Evolutionary conservation across 2,329 filamentous ascomycete genomes (phyloP).

Genomic region (Macrophomina pseudophaseolina): DNA sequence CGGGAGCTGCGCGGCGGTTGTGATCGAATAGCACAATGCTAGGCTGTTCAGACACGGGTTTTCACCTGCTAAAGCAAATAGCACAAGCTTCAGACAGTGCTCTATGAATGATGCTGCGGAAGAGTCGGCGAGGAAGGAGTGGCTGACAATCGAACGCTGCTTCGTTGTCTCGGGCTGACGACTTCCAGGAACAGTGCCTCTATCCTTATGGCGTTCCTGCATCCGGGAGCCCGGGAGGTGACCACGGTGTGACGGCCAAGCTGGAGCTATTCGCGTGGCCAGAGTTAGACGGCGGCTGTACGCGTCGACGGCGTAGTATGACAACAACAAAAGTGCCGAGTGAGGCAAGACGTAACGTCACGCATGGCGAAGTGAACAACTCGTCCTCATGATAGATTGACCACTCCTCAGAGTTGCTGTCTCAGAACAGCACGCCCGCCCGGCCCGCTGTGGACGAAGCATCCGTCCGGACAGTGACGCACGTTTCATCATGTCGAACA

Average conservation of each 20-base stretch:
- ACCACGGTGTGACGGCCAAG: not conserved
- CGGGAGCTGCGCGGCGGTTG: not conserved
- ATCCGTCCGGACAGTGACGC: not conserved
- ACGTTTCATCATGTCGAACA: conserved; percentile 10
- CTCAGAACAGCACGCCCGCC: not conserved
- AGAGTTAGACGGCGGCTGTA: conserved; percentile 13
- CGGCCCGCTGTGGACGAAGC: conserved; percentile 9
- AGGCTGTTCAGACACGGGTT: not conserved
- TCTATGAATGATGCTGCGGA: conserved; percentile 9
- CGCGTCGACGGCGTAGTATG: conserved; percentile 11
- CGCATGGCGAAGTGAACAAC: not conserved
- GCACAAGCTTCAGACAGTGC: not conserved
- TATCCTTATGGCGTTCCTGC: conserved; percentile 10
- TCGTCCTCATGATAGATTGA: not conserved
- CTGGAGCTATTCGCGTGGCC: conserved; percentile 11
- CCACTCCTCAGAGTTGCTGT: not conserved
- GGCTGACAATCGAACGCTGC: not conserved
- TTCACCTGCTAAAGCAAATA: not conserved
- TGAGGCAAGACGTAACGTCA: conserved; percentile 14
- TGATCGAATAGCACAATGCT: not conserved
- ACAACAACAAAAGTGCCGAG: conserved; percentile 2
- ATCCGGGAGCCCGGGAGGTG: conserved; percentile 3
- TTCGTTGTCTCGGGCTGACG: not conserved
- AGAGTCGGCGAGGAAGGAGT: not conserved
- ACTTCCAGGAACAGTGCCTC: not conserved